Evolutionary conservation across 805 yeast species (phyloP).

Genomic region (Metschnikowia kofuensis): DNA sequence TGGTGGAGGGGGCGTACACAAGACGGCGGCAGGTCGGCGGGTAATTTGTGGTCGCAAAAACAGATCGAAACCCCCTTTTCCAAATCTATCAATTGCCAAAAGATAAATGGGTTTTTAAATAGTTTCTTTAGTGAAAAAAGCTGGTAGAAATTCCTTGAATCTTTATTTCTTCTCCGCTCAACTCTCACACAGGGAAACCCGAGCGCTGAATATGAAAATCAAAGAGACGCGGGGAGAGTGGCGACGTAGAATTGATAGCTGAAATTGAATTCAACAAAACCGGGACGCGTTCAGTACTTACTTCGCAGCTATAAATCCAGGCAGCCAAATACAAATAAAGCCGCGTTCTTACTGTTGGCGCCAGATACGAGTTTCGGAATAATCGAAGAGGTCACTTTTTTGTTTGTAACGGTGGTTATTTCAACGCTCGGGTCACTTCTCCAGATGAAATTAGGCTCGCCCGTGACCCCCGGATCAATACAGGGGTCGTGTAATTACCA

Average conservation of each 20-base stretch:
- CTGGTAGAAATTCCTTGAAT: background rate
- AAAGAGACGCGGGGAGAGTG: slow-evolving; percentile 7
- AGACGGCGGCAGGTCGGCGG: background rate
- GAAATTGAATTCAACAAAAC: background rate
- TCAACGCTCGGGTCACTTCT: background rate
- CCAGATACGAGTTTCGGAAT: background rate
- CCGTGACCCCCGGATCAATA: background rate
- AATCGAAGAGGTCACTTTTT: background rate
- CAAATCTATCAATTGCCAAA: background rate
- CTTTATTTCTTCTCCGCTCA: background rate
- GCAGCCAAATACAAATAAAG: too few species aligned
- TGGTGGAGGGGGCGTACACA: background rate
- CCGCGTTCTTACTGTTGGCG: background rate
- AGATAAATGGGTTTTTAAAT: background rate
- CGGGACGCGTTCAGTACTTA: background rate
- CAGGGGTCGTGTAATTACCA: slow-evolving; percentile 15
- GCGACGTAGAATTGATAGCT: background rate
- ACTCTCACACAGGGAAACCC: slow-evolving; percentile 3
- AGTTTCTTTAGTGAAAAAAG: background rate
- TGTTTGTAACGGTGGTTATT: background rate
- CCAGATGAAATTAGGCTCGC: background rate
- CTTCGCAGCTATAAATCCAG: too few species aligned
- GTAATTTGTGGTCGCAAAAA: background rate
- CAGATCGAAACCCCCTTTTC: background rate
- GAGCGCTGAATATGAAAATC: background rate